A percentile compares a stretch with the other conserved stretches of the same genome.
Evolutionary conservation across 73 alveolate species (phyloP).

Genomic region (Halteria grandinella): DNA sequence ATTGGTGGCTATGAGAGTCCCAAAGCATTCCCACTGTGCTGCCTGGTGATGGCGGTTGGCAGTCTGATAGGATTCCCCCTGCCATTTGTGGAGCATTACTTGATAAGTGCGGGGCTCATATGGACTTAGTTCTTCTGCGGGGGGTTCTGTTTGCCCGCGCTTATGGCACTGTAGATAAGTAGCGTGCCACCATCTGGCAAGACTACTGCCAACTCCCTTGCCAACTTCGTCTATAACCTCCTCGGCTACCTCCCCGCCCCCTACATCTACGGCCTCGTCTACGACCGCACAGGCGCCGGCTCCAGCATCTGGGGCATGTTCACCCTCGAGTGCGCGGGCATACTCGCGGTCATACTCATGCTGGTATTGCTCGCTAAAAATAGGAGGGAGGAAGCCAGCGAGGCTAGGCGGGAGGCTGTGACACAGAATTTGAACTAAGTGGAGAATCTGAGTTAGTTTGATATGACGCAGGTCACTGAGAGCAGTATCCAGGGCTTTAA

Average conservation of each 20-base stretch:
- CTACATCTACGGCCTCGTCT: slow-evolving; percentile 90
- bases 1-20: slow-evolving; percentile 91
- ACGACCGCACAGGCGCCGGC: too few relatives aligned
- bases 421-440: too few relatives aligned
- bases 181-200: slow-evolving; percentile 78
- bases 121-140: slow-evolving; percentile 93
- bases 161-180: slow-evolving; percentile 88
- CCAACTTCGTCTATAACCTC: slow-evolving; percentile 83
- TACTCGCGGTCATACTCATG: too few relatives aligned
- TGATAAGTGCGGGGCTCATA: slow-evolving; percentile 62
- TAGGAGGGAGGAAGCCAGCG: too few relatives aligned
- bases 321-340: too few relatives aligned
- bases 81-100: slow-evolving; percentile 73
- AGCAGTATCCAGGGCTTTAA: too few relatives aligned
- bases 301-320: too few relatives aligned
- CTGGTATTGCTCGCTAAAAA: too few relatives aligned
- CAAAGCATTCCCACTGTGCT: slow-evolving; percentile 70
- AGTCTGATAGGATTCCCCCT: slow-evolving; percentile 71
- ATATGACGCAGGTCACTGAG: too few relatives aligned
- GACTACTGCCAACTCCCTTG: slow-evolving; percentile 91
- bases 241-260: slow-evolving; percentile 97
- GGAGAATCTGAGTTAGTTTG: too few relatives aligned
- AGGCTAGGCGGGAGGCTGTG: too few relatives aligned
- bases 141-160: slow-evolving; percentile 91
- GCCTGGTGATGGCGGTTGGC: slow-evolving; percentile 72